A percentile compares a stretch with the other conserved stretches of the same genome.
phyloP scores from a whole-genome alignment of 129 eudicot species.

The Lactuca sativa region DNA sequence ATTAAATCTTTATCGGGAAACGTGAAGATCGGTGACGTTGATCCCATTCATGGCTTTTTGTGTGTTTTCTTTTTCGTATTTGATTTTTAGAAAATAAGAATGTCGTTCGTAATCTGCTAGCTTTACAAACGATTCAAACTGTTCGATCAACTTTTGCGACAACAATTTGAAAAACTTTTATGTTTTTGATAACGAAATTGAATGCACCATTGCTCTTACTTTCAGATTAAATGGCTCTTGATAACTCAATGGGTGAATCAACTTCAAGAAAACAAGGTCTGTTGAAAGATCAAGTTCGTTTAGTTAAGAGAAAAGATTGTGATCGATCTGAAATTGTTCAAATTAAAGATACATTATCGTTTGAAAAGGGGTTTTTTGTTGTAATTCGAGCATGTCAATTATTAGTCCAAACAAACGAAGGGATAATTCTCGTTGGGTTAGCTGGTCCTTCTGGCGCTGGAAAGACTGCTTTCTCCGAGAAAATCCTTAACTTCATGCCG shows the following conservation, averaged over 20 bases:
- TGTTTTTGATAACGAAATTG: constrained; percentile 3
- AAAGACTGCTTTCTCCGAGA: constrained; percentile 82
- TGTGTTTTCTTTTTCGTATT: not conserved
- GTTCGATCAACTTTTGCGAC: constrained; percentile 6
- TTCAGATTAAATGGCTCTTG: constrained; percentile 47
- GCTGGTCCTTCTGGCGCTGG: constrained; percentile 99
- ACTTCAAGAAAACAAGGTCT: constrained; percentile 55
- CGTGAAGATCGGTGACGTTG: not conserved
- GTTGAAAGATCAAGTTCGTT: constrained; percentile 79
- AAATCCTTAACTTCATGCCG: constrained; percentile 81
- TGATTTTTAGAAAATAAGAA: not conserved
- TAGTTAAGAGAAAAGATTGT: constrained; percentile 63
- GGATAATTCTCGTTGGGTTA: constrained; percentile 68
- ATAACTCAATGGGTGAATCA: constrained; percentile 41
- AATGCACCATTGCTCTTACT: not conserved
- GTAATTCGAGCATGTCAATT: constrained; percentile 89
- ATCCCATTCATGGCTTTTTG: constrained; percentile 12
- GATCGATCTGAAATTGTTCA: constrained; percentile 74
- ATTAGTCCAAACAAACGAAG: constrained; percentile 76
- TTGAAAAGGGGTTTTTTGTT: constrained; percentile 85
- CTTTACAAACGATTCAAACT: not conserved
- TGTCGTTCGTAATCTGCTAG: constrained; percentile 1
- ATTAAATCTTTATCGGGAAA: constrained; percentile 2
- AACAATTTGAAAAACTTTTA: not conserved
- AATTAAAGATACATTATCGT: constrained; percentile 65